phyloP scores from a whole-genome alignment of 2,329 filamentous ascomycete species.

The Beauveria medogensis region DNA sequence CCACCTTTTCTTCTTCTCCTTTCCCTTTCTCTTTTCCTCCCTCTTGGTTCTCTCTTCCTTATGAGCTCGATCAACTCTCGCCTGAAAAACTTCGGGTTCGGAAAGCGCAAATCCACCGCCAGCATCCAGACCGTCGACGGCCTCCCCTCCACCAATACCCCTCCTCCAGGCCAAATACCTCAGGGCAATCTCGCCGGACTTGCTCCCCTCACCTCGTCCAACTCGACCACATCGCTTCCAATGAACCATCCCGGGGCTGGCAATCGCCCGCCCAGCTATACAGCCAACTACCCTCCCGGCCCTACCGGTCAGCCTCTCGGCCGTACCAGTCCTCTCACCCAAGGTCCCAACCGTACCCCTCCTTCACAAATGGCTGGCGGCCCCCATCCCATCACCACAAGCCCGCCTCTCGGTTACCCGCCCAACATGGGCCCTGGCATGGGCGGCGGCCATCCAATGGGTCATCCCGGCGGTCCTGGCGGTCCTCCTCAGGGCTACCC shows the following conservation, averaged over 20 bases:
- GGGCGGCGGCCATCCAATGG: constrained; percentile 34
- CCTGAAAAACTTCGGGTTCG: constrained; percentile 73
- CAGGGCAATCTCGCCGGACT: constrained; percentile 25
- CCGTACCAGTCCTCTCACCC: constrained; percentile 43
- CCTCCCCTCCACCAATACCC: constrained; percentile 25
- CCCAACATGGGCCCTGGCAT: constrained; percentile 39
- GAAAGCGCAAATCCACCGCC: constrained; percentile 66
- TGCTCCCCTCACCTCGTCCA: constrained; percentile 29
- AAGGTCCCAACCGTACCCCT: constrained; percentile 44
- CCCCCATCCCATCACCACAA: constrained; percentile 60
- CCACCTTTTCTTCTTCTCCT: constrained; percentile 12
- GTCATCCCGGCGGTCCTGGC: constrained; percentile 33
- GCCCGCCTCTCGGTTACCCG: constrained; percentile 53
- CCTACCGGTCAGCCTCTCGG: constrained; percentile 27
- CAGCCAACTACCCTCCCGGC: constrained; percentile 43
- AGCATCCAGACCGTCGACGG: constrained; percentile 47
- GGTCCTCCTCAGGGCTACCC: constrained; percentile 36
- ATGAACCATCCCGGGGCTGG: constrained; percentile 57
- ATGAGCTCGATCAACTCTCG: constrained; percentile 77
- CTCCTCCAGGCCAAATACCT: constrained; percentile 41
- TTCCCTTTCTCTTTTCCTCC: constrained; percentile 10
- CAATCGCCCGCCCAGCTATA: constrained; percentile 57
- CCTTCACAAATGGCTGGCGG: constrained; percentile 55
- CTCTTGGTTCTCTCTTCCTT: constrained; percentile 26
- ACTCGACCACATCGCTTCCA: constrained; percentile 40